Evolutionary conservation across 2,329 filamentous ascomycete species (phyloP).

Genomic region (Ustulina deusta): DNA sequence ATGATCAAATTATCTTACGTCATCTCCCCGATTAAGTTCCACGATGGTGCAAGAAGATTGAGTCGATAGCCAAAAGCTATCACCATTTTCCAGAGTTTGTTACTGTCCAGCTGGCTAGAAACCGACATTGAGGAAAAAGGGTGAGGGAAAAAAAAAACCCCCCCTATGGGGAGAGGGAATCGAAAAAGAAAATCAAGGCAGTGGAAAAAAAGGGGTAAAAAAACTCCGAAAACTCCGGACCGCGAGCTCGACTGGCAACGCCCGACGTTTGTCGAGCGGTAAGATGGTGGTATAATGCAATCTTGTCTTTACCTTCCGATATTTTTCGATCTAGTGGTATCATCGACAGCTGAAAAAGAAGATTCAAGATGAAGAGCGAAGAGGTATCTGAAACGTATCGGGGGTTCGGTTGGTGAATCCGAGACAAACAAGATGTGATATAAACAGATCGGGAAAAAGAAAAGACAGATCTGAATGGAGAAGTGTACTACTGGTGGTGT

Average conservation of each 20-base stretch:
- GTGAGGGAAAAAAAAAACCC: neutral
- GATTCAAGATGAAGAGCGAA: conserved; percentile 38
- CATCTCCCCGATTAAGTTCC: conserved; percentile 20
- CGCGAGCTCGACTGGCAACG: conserved; percentile 22
- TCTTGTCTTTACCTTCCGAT: conserved; percentile 40
- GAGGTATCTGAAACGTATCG: conserved; percentile 42
- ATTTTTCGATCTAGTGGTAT: conserved; percentile 52
- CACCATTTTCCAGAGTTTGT: conserved; percentile 39
- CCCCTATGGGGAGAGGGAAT: too few species aligned
- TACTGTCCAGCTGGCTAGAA: conserved; percentile 39
- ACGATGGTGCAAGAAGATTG: conserved; percentile 36
- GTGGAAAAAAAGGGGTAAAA: neutral
- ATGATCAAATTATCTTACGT: conserved; percentile 23
- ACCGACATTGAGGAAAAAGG: conserved; percentile 23
- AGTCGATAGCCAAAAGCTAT: conserved; percentile 43
- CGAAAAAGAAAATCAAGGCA: conserved; percentile 1
- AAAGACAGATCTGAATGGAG: conserved; percentile 16
- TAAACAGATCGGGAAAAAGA: conserved; percentile 33
- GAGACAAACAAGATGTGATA: conserved; percentile 26
- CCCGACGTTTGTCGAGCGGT: conserved; percentile 32
- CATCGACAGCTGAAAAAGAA: conserved; percentile 44
- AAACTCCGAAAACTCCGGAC: conserved; percentile 36
- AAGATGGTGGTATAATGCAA: conserved; percentile 41
- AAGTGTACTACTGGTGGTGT: conserved; percentile 9
- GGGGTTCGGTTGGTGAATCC: conserved; percentile 24